phyloP scores from a whole-genome alignment of 352 stramenopile species.

The Globisporangium uncinulatum region DNA sequence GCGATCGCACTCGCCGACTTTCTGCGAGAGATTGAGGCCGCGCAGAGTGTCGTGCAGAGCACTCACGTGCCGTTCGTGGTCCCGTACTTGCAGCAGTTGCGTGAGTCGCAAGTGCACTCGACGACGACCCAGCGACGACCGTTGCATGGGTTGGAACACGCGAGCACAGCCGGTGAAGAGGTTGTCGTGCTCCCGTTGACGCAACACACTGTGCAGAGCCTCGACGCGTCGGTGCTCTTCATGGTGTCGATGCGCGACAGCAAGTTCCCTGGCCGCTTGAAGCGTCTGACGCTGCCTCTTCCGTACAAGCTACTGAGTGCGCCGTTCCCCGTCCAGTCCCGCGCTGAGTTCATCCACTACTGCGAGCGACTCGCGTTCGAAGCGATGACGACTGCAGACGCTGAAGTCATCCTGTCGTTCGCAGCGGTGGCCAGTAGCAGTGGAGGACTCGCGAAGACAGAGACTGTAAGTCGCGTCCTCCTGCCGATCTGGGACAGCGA shows the following conservation, averaged over 20 bases:
- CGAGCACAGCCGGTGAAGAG: constrained; percentile 4
- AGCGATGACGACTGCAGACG: constrained; percentile 22
- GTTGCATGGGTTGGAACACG: neutral
- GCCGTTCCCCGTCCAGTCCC: constrained; percentile 53
- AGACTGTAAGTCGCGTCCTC: constrained; percentile 28
- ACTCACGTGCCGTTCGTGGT: constrained; percentile 58
- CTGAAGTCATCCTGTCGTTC: constrained; percentile 47
- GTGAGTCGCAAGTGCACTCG: constrained; percentile 21
- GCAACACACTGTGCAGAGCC: constrained; percentile 27
- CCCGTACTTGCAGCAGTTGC: constrained; percentile 64
- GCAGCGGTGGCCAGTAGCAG: constrained; percentile 21
- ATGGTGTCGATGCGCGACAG: constrained; percentile 71
- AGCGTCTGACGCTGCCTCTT: constrained; percentile 56
- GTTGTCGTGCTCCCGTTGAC: constrained; percentile 52
- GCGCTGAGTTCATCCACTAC: constrained; percentile 37
- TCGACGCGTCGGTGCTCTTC: constrained; percentile 31
- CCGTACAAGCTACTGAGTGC: constrained; percentile 43
- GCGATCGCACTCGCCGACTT: constrained; percentile 63
- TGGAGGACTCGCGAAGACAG: neutral
- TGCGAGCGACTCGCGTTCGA: constrained; percentile 46
- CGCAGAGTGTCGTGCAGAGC: constrained; percentile 51
- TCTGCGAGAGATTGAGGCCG: constrained; percentile 52
- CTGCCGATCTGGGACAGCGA: constrained; percentile 21
- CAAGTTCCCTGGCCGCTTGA: constrained; percentile 74
- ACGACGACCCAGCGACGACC: constrained; percentile 4